phyloP scores from a whole-genome alignment of 768 basidiomycete genomes.

The Fibroporia radiculosa region DNA sequence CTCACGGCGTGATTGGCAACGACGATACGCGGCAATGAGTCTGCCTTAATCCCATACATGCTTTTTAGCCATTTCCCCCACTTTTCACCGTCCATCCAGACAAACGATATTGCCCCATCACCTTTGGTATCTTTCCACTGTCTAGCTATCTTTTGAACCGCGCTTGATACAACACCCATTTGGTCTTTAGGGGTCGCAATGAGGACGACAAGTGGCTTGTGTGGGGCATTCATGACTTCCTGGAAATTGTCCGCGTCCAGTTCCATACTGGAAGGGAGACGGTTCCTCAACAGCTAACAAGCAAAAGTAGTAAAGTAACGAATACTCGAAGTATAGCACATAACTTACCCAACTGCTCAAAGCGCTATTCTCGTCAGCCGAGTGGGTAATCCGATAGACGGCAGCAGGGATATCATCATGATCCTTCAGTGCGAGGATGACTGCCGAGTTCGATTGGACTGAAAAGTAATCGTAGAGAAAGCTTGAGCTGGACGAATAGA shows the following conservation, averaged over 20 bases:
- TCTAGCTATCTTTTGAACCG: conserved; percentile 56
- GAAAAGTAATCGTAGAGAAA: conserved; percentile 27
- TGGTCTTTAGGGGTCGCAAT: conserved; percentile 37
- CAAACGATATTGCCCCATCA: conserved; percentile 64
- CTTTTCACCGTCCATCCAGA: conserved; percentile 80
- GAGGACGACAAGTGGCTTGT: conserved; percentile 73
- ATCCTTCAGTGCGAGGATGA: conserved; percentile 63
- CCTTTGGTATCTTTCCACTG: conserved; percentile 25
- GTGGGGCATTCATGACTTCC: conserved; percentile 75
- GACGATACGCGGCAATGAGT: conserved; percentile 37
- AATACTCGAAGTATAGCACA: not conserved
- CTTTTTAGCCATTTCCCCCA: conserved; percentile 90
- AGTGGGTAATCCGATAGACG: conserved; percentile 24
- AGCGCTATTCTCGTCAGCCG: conserved; percentile 3
- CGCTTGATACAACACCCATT: conserved; percentile 27
- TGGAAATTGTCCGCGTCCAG: conserved; percentile 77
- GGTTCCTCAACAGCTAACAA: conserved; percentile 33
- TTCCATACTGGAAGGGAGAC: conserved; percentile 67
- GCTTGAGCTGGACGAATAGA: conserved; percentile 33
- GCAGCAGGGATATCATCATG: conserved; percentile 44
- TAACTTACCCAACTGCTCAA: conserved; percentile 18
- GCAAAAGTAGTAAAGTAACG: not conserved
- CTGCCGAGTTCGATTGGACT: conserved; percentile 21
- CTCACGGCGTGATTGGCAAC: conserved; percentile 76
- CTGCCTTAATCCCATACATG: conserved; percentile 67